phyloP scores from a whole-genome alignment of 345 rosid genomes.

The Populus euphratica region DNA sequence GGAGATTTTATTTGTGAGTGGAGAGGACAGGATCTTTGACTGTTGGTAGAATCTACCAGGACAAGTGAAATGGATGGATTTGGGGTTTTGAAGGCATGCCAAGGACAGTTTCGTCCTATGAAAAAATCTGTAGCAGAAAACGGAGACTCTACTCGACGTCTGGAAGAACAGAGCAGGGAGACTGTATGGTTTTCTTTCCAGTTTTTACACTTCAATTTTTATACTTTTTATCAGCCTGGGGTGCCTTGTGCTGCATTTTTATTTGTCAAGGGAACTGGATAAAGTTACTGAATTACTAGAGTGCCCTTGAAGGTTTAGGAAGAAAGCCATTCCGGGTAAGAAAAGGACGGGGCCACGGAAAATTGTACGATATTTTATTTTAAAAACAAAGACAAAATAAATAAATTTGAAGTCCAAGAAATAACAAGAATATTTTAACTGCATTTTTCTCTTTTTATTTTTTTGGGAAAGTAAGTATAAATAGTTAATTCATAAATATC shows the following conservation, averaged over 20 bases:
- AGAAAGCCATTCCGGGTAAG: background rate
- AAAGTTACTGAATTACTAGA: conserved; percentile 6
- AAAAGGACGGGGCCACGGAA: too few species aligned
- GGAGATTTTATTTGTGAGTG: background rate
- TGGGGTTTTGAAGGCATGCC: background rate
- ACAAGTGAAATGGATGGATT: background rate
- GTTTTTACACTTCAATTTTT: too few species aligned
- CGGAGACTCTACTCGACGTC: background rate
- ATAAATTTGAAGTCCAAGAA: too few species aligned
- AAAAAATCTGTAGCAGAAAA: background rate
- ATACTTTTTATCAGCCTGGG: too few species aligned
- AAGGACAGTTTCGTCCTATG: conserved; percentile 29
- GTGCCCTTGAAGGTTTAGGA: background rate
- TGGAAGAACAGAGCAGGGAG: background rate
- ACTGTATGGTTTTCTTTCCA: too few species aligned
- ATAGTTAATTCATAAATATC: too few species aligned
- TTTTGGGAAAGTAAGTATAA: too few species aligned
- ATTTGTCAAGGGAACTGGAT: conserved; percentile 1
- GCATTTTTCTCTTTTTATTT: too few species aligned
- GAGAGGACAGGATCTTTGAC: conserved; percentile 47
- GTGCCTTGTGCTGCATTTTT: background rate
- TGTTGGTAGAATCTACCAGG: conserved; percentile 35
- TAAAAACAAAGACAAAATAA: too few species aligned
- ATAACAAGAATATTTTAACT: too few species aligned
- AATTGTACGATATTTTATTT: too few species aligned